These are phyloP conservation scores for Mycena indigotica DNA, from an alignment of 768 basidiomycete species.

Conservation along the genomic window DNA sequence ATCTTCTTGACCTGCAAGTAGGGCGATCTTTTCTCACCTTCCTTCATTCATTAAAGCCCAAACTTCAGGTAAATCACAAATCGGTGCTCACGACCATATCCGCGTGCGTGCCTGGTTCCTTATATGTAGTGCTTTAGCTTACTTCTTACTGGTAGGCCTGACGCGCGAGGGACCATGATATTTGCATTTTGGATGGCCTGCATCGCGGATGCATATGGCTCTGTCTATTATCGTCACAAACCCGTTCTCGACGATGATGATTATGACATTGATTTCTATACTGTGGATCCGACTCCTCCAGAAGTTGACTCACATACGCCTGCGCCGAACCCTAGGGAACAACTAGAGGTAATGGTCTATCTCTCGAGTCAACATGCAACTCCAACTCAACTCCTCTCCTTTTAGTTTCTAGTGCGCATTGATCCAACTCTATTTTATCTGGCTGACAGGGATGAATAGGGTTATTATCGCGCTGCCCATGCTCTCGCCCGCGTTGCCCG, in stretches of 20 bases:
- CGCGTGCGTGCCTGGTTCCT: constrained; percentile 39
- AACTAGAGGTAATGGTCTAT: constrained; percentile 63
- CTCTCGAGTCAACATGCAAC: too few species aligned
- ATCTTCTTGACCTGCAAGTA: constrained; percentile 77
- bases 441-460: constrained; percentile 45
- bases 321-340: constrained; percentile 71
- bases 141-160: constrained; percentile 36
- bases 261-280: constrained; percentile 89
- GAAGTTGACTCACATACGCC: constrained; percentile 51
- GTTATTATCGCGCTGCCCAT: constrained; percentile 82
- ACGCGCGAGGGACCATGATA: constrained; percentile 80
- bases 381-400: too few species aligned
- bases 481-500: constrained; percentile 83
- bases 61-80: constrained; percentile 79
- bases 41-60: constrained; percentile 8
- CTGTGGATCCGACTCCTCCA: constrained; percentile 59
- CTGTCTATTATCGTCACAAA: constrained; percentile 83
- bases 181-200: constrained; percentile 96
- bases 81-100: constrained; percentile 72
- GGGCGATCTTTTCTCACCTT: constrained; percentile 27
- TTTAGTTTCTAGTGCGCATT: constrained; percentile 11
- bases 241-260: constrained; percentile 87
- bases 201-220: constrained; percentile 79
- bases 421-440: background rate
- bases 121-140: background rate